These are phyloP conservation scores for Barnettozyma sucrosica DNA, from an alignment of 805 yeast genomes.

Conservation along the genomic window DNA sequence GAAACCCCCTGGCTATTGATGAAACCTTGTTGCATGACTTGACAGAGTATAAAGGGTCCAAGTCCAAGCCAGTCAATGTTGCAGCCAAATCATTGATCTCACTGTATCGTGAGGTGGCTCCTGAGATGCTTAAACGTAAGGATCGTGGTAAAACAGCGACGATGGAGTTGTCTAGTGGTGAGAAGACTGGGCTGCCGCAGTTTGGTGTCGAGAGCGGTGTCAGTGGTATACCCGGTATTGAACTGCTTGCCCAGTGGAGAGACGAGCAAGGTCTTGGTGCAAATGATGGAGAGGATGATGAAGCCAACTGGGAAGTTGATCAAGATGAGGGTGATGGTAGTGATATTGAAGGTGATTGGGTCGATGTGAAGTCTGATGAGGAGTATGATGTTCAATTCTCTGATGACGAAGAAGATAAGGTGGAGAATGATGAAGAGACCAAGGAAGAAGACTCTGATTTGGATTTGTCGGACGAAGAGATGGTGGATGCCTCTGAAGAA, in stretches of 20 bases:
- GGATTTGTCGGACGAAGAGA: slow-evolving; percentile 29
- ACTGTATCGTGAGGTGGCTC: slow-evolving; percentile 90
- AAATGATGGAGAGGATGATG: slow-evolving; percentile 56
- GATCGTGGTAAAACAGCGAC: slow-evolving; percentile 93
- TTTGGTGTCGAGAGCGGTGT: slow-evolving; percentile 69
- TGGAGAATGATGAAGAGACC: slow-evolving; percentile 32
- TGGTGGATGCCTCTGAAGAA: slow-evolving; percentile 18
- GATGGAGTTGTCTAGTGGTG: slow-evolving; percentile 66
- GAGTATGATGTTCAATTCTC: slow-evolving; percentile 57
- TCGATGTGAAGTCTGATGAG: slow-evolving; percentile 74
- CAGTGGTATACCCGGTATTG: slow-evolving; percentile 86
- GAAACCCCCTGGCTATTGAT: slow-evolving; percentile 94
- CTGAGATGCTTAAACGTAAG: slow-evolving; percentile 84
- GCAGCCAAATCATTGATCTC: slow-evolving; percentile 88
- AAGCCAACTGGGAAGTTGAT: slow-evolving; percentile 51
- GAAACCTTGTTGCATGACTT: slow-evolving; percentile 83
- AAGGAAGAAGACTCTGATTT: slow-evolving; percentile 52
- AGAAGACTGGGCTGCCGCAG: slow-evolving; percentile 46
- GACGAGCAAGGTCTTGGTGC: slow-evolving; percentile 48
- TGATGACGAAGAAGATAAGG: slow-evolving; percentile 36
- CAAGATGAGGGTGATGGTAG: slow-evolving; percentile 43
- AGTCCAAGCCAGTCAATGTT: slow-evolving; percentile 87
- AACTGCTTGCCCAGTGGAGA: slow-evolving; percentile 84
- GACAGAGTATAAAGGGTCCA: slow-evolving; percentile 85
- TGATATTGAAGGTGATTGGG: slow-evolving; percentile 90